These are phyloP conservation scores for Microthlaspi erraticum DNA, from an alignment of 345 rosid species.

Conservation along the genomic window DNA sequence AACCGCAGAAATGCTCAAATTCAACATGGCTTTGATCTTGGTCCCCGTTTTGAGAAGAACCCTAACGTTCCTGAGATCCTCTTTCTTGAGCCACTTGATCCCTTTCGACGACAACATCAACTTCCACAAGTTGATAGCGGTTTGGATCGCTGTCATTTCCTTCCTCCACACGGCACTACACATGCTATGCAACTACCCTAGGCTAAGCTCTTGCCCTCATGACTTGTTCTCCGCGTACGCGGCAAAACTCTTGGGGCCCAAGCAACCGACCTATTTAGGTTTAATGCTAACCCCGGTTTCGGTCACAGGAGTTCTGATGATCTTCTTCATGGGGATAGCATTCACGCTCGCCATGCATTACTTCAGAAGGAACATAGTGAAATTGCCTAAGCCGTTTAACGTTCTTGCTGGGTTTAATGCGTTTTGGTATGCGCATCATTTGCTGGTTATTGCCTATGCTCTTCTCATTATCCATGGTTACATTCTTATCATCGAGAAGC, in stretches of 20 bases:
- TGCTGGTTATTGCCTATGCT: slow-evolving; percentile 66
- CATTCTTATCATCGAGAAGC: slow-evolving; percentile 64
- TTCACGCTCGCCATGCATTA: slow-evolving; percentile 68
- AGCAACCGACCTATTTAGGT: slow-evolving; percentile 69
- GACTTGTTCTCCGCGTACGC: slow-evolving; percentile 46
- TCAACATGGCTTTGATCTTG: slow-evolving; percentile 85
- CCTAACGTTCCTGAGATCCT: slow-evolving; percentile 67
- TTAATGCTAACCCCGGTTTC: slow-evolving; percentile 57
- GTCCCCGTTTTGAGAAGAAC: slow-evolving; percentile 77
- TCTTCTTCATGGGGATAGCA: slow-evolving; percentile 61
- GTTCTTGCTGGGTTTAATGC: slow-evolving; percentile 85
- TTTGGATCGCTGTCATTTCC: slow-evolving; percentile 51
- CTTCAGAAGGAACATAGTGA: slow-evolving; percentile 70
- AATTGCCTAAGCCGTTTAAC: slow-evolving; percentile 65
- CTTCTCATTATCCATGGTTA: slow-evolving; percentile 75
- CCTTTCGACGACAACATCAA: slow-evolving; percentile 91
- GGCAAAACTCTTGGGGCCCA: slow-evolving; percentile 49
- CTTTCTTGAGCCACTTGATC: slow-evolving; percentile 57
- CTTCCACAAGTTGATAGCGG: slow-evolving; percentile 75
- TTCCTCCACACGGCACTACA: slow-evolving; percentile 58
- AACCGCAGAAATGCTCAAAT: slow-evolving; percentile 73
- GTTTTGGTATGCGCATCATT: slow-evolving; percentile 95
- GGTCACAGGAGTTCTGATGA: slow-evolving; percentile 64
- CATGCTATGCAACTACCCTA: slow-evolving; percentile 63
- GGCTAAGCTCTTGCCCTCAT: slow-evolving; percentile 49